Conservation (phyloP, 2,329 filamentous ascomycete species). For the Fusarium coffeatum region DNA sequence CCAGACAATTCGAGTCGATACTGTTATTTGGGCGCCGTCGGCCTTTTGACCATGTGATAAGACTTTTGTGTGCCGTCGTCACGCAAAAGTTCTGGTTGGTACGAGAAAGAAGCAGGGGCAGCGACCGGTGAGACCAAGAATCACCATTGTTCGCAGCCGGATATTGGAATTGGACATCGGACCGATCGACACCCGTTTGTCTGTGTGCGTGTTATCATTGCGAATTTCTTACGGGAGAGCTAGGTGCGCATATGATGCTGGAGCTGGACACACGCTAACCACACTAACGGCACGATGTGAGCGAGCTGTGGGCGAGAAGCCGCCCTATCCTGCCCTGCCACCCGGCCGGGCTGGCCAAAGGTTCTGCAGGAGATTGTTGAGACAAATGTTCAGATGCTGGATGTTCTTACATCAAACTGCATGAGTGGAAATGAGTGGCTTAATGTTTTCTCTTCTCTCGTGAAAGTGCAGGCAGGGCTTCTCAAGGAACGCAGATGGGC, state of each 20-base stretch:
- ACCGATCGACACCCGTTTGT: conserved; percentile 36
- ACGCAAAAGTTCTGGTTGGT: conserved; percentile 46
- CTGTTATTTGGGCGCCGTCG: conserved; percentile 5
- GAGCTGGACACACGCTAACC: conserved; percentile 19
- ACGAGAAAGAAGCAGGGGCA: conserved; percentile 39
- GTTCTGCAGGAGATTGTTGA: conserved; percentile 10
- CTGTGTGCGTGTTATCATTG: conserved; percentile 24
- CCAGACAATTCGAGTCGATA: conserved; percentile 3
- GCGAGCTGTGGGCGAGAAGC: conserved; percentile 9
- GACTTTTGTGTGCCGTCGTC: conserved; percentile 43
- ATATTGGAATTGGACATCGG: conserved; percentile 28
- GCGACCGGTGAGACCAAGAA: conserved; percentile 45
- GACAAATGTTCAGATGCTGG: not conserved
- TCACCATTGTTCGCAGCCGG: conserved; percentile 35
- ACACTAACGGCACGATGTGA: conserved; percentile 26
- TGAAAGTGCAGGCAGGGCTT: conserved; percentile 9
- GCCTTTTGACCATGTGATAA: conserved; percentile 41
- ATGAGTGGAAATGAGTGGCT: conserved; percentile 14
- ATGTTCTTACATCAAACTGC: conserved; percentile 15
- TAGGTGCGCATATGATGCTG: conserved; percentile 7
- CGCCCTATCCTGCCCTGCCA: conserved; percentile 4
- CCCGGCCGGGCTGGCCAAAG: conserved; percentile 1
- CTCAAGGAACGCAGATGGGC: not conserved
- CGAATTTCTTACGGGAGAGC: conserved; percentile 9
- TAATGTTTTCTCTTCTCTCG: conserved; percentile 33